Percentiles rank a stretch among this genome's conserved stretches.
Conservation (phyloP, 495 filamentous ascomycete genomes). For the Cryomyces minteri region DNA sequence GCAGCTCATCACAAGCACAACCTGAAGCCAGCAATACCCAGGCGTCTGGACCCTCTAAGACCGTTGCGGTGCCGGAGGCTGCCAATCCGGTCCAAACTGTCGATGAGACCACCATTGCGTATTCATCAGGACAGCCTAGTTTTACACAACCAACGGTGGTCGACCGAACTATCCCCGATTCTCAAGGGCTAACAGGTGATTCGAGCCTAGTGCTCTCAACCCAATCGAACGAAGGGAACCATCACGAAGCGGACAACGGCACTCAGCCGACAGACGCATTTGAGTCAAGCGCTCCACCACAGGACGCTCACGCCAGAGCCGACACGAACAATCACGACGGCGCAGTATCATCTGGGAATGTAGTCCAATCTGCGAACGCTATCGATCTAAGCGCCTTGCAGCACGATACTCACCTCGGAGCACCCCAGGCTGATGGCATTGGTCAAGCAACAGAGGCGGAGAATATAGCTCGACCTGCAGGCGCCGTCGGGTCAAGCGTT, state of each 20-base stretch:
- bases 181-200: not conserved
- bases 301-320: not conserved
- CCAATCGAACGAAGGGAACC: not conserved
- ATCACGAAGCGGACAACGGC: not conserved
- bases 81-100: not conserved
- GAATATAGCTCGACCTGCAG: too few species aligned
- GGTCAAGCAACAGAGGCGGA: too few species aligned
- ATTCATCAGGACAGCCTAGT: not conserved
- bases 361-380: not conserved
- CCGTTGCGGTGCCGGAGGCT: not conserved
- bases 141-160: not conserved
- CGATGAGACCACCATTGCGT: not conserved
- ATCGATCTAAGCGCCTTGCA: too few species aligned
- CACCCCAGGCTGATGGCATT: too few species aligned
- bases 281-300: too few species aligned
- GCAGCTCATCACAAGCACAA: too few species aligned
- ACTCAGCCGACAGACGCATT: not conserved
- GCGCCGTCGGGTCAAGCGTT: too few species aligned
- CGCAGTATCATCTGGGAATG: not conserved
- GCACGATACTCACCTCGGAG: too few species aligned
- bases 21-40: not conserved
- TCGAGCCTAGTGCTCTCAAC: not conserved
- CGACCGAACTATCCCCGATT: not conserved
- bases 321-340: not conserved
- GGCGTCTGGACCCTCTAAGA: not conserved